Percentiles rank a stretch among this genome's conserved stretches.
These are phyloP conservation scores for Elaeis guineensis DNA, from an alignment of 176 grass and related monocot genomes.

Conservation along the genomic window DNA sequence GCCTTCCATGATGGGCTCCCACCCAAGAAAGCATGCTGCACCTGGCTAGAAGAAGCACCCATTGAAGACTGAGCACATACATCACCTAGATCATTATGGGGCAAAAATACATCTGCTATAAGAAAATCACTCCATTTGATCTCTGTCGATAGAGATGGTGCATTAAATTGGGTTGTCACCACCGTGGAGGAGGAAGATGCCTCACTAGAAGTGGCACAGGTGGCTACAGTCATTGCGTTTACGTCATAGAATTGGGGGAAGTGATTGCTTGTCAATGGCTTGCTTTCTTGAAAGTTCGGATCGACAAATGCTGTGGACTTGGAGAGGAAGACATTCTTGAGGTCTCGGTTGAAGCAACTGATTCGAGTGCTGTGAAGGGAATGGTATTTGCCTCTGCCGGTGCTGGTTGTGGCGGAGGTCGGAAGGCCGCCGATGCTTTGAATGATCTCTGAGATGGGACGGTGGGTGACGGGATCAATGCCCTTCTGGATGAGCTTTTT, in stretches of 20 bases:
- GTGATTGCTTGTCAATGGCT: neutral
- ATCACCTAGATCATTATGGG: too few species aligned
- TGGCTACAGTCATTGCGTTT: neutral
- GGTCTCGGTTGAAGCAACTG: slow-evolving; percentile 26
- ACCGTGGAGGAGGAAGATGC: neutral
- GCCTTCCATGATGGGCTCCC: too few species aligned
- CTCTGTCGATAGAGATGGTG: neutral
- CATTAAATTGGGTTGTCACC: neutral
- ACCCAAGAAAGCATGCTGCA: too few species aligned
- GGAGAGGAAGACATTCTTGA: slow-evolving; percentile 35
- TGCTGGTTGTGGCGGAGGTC: slow-evolving; percentile 12
- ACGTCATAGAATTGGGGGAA: slow-evolving; percentile 12
- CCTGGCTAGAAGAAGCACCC: too few species aligned
- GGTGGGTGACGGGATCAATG: slow-evolving; percentile 92
- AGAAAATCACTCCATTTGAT: slow-evolving; percentile 30
- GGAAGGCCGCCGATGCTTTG: slow-evolving; percentile 44
- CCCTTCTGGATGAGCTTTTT: slow-evolving; percentile 84
- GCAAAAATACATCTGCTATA: neutral
- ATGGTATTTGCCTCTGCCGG: slow-evolving; percentile 11
- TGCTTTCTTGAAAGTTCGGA: slow-evolving; percentile 11
- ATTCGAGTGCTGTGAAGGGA: slow-evolving; percentile 4
- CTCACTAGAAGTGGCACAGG: neutral
- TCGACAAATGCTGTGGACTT: slow-evolving; percentile 5
- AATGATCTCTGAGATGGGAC: slow-evolving; percentile 80
- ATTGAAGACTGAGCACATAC: too few species aligned